Evolutionary conservation across 2,329 filamentous ascomycete species (phyloP).

Genomic region (Pleurostoma richardsiae): DNA sequence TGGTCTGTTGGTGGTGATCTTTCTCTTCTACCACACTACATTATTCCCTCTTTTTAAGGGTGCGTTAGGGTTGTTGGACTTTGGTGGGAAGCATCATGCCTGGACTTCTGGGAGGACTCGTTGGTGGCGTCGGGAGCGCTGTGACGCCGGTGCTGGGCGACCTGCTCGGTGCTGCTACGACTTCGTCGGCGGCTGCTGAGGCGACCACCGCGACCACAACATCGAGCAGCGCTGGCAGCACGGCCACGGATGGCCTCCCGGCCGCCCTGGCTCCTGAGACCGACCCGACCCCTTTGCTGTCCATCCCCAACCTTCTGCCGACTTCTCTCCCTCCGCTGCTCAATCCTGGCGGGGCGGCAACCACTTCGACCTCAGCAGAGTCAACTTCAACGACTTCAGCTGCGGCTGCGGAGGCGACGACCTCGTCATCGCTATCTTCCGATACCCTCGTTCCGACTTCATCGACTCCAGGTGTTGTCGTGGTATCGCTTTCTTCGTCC

Average conservation of each 20-base stretch:
- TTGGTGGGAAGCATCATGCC: neutral
- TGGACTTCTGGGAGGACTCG: neutral
- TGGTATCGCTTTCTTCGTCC: neutral
- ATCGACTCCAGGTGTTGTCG: neutral
- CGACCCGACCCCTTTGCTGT: neutral
- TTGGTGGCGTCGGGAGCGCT: neutral
- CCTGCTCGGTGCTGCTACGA: neutral
- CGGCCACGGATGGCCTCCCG: neutral
- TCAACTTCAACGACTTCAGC: neutral
- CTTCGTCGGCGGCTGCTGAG: neutral
- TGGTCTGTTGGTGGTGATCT: neutral
- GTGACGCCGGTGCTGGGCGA: neutral
- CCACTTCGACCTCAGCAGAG: neutral
- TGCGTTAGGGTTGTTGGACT: neutral
- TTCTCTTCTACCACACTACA: neutral
- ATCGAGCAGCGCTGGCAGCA: neutral
- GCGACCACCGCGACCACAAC: neutral
- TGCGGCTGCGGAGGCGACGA: too few species aligned
- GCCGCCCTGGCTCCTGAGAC: neutral
- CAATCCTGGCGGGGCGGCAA: neutral
- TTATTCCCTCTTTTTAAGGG: neutral
- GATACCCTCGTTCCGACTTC: too few species aligned
- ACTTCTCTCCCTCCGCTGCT: neutral
- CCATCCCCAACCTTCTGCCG: neutral
- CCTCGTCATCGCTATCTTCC: too few species aligned